Evolutionary conservation across 352 stramenopile genomes (phyloP), one percentile per base, ranked within the genome.

Genomic region (Phytophthora cajani): DNA sequence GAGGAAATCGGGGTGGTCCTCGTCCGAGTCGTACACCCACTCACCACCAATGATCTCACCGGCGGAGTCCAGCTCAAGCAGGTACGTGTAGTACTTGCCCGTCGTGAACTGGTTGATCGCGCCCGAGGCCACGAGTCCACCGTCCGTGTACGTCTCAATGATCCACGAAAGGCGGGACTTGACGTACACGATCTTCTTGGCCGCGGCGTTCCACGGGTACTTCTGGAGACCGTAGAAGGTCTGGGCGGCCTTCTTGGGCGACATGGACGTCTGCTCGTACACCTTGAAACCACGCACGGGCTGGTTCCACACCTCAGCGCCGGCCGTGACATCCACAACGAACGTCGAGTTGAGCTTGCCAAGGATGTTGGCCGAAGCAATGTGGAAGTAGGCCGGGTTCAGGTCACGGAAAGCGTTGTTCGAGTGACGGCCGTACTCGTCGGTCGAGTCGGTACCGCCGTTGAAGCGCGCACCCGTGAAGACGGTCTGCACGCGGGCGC

Each of bases 251-350:
- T 77, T 71, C 30, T 74, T 65, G 52, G 87, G 56, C 17, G 67
- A 69, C 66, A 83, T 74, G 11, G 58, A 55, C 32, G 69, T 65
- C 27, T 79, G 53, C 47, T 81, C 58, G 66, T 77, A 89, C 51
- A 74, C 78, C 38, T 76, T 66, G 77, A 84, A 89, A 62, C 67
- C 73, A 17, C 64, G 65, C 32, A 91, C 72, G 5, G 83, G 83
- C 60, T 86, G 78, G 69, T 91, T 91, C 81, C 83, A 91, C 21
- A 91, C 80, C 51, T 84, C 63, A 1, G 58, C 30, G 25, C 40
- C 67, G 1, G 72, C 69, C 2, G 62, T 47, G 1, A 85, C 72
- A 38, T 90, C 82, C 21, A 79, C 58, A 8, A 90, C 67, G 51
- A 90, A 85, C 2, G 75, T 62, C n/a, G 75, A 23, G 17, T 81